Base-by-base conservation (phyloP, 192 early-diverging fungal species). In the Dimargaris xerosporica region DNA sequence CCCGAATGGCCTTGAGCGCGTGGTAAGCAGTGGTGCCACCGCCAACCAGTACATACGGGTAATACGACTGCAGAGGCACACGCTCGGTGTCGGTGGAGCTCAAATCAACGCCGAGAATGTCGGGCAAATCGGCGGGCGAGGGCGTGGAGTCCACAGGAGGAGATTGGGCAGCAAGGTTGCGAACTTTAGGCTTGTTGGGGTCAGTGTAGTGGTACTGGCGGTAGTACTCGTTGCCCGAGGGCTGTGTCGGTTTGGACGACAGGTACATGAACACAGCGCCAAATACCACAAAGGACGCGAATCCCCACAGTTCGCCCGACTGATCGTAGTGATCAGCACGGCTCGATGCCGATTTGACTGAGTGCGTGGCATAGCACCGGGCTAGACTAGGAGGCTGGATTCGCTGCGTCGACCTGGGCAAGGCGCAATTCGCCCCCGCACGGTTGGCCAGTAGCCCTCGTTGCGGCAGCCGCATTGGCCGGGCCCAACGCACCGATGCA, bases 11-110 rank as follows among this genome's bases (percentile, higher is more conserved):
- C 50, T 77, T 70, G 62, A 80, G 72, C 50, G 79, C 79, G 43
- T 71, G 67, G 65, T 76, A 80, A 1, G 77, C 75, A n/a, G 82
- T 80, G 30, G 82, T 81, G 2, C 82, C 82, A 31, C 65, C 80
- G 64, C 82, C 82, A 15, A 61, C 47, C 30, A 63, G 46, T 9
- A 63, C 66, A 34, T 71, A 66, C n/a, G 45, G 25, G 46, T 19
- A 67, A 30, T 52, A 50, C 29, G 29, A 15, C 21, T 3, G 43
- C 29, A 59, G 42, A 16, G 56, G 56, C 16, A 42, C 17, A 6
- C 10, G 12, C 23, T 59, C 56, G 26, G 25, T 26, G 26, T n/a
- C 26, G 21, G 12, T 53, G 52, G 52, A 26, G 11, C 4, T 21
- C 11, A n/a, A 16, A 47, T 47, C 46, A 16, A 12, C 46, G 4